These are phyloP conservation scores for Eutrema yunnanense DNA, from an alignment of 345 rosid species.

Conservation along the genomic window DNA sequence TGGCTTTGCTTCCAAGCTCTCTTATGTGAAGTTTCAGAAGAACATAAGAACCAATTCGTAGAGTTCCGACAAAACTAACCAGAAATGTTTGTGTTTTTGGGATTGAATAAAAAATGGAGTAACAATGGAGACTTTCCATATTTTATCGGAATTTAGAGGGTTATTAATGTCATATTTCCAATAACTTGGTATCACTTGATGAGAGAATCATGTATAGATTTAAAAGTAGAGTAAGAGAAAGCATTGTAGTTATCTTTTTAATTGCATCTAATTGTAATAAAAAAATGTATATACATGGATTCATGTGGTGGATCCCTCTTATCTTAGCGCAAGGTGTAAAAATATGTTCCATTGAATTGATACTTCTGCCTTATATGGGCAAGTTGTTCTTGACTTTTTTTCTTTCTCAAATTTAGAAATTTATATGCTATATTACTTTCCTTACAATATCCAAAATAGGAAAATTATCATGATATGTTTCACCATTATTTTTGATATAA, in stretches of 20 bases:
- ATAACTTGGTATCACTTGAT: not conserved
- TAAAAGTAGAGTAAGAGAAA: not conserved
- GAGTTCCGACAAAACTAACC: too few species aligned
- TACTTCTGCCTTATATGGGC: not conserved
- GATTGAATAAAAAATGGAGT: not conserved
- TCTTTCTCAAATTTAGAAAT: not conserved
- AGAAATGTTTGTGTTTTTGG: not conserved
- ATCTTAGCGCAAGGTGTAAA: not conserved
- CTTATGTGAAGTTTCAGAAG: not conserved
- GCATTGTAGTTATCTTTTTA: not conserved
- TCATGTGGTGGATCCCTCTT: not conserved
- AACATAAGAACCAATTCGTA: not conserved
- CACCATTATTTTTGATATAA: not conserved
- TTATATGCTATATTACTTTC: not conserved
- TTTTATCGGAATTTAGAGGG: not conserved
- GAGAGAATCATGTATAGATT: too few species aligned
- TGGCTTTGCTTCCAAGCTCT: not conserved
- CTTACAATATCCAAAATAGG: not conserved
- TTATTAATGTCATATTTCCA: not conserved
- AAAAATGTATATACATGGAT: not conserved
- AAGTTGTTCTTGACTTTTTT: not conserved
- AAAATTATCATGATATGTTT: not conserved
- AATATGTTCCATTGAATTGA: constrained; percentile 6
- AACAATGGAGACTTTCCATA: not conserved
- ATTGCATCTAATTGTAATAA: not conserved